Percentiles rank a stretch among this genome's conserved stretches.
phyloP scores from a whole-genome alignment of 768 basidiomycete species.

The Kwoniella sp. region DNA sequence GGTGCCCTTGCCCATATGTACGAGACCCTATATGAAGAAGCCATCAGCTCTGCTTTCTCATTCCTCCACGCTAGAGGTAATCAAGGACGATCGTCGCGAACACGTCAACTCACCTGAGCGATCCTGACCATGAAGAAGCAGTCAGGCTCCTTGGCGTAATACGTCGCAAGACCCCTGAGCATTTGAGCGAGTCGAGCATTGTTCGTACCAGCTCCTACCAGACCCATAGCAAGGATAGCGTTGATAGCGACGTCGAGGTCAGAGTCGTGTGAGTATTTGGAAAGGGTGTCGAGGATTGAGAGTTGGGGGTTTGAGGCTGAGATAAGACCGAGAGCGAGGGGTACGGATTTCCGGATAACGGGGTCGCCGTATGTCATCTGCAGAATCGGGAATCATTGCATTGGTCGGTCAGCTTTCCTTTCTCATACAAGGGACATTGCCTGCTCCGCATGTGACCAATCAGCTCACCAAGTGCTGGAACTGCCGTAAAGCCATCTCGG shows the following conservation, averaged over 20 bases:
- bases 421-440: too few relatives aligned
- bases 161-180: slow-evolving; percentile 94
- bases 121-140: slow-evolving; percentile 95
- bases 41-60: background rate
- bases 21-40: slow-evolving; percentile 69
- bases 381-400: background rate
- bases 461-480: slow-evolving; percentile 88
- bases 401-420: too few relatives aligned
- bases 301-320: slow-evolving; percentile 95
- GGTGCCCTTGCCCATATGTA: slow-evolving; percentile 99
- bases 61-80: too few relatives aligned
- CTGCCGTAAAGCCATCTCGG: slow-evolving; percentile 95
- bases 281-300: slow-evolving; percentile 90
- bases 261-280: slow-evolving; percentile 98
- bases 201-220: slow-evolving; percentile 98
- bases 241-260: slow-evolving; percentile 95
- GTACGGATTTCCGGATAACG: slow-evolving; percentile 84
- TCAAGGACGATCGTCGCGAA: too few relatives aligned
- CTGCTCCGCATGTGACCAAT: too few relatives aligned
- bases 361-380: slow-evolving; percentile 99
- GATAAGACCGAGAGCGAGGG: slow-evolving; percentile 90
- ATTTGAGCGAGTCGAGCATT: slow-evolving; percentile 97
- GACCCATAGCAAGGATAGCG: slow-evolving; percentile 97
- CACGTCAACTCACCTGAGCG: slow-evolving; percentile 62
- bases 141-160: slow-evolving; percentile 96